Evolutionary conservation across 129 eudicot genomes (phyloP).

Genomic region (Pulicaria dysenterica): DNA sequence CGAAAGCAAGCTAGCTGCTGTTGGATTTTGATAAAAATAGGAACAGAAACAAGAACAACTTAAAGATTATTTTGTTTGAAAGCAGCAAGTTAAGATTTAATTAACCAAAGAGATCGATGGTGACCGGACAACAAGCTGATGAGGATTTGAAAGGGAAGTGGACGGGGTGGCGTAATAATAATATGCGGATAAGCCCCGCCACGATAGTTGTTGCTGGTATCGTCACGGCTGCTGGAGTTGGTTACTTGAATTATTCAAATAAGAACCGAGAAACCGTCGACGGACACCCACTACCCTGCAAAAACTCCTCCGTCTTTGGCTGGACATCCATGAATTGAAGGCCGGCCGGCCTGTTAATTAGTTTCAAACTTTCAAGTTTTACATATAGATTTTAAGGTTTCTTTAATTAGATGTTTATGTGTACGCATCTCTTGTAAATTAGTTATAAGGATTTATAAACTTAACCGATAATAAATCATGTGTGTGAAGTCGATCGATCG

Average conservation of each 20-base stretch:
- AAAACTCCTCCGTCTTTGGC: slow-evolving; percentile 32
- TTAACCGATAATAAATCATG: too few species aligned
- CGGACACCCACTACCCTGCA: slow-evolving; percentile 32
- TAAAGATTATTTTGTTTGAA: neutral
- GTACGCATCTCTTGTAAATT: neutral
- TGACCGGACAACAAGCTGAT: slow-evolving; percentile 29
- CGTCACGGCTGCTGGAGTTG: slow-evolving; percentile 21
- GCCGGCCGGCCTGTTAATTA: neutral
- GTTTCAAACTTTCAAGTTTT: neutral
- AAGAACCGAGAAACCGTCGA: slow-evolving; percentile 26
- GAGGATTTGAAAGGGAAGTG: slow-evolving; percentile 37
- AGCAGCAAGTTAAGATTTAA: neutral
- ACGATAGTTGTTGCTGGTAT: slow-evolving; percentile 39
- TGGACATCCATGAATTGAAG: slow-evolving; percentile 29
- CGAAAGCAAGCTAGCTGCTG: neutral
- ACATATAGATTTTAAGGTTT: neutral
- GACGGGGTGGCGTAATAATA: slow-evolving; percentile 38
- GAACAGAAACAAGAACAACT: neutral
- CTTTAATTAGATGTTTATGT: neutral
- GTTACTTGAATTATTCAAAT: slow-evolving; percentile 31
- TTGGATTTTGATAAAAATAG: too few species aligned
- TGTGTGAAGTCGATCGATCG: too few species aligned
- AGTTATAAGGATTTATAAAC: too few species aligned
- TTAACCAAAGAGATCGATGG: too few species aligned
- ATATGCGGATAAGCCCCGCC: slow-evolving; percentile 34